Conservation (phyloP, 768 basidiomycete species). For the Nevesoporus exiguus region DNA sequence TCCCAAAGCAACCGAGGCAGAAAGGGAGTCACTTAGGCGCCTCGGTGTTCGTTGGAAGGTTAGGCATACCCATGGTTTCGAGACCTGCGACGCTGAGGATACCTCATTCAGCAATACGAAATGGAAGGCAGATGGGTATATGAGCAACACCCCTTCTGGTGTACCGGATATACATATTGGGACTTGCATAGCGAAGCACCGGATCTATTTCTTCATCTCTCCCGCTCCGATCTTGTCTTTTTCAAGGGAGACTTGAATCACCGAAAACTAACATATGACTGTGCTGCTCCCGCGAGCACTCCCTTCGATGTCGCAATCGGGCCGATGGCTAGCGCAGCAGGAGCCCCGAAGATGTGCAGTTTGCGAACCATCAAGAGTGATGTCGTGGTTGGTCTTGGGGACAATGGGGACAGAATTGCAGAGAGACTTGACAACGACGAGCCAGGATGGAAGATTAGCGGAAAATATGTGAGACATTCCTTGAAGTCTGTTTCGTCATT, state of each 20-base stretch:
- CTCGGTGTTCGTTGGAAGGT: conserved; percentile 92
- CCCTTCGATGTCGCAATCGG: conserved; percentile 91
- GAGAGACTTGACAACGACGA: conserved; percentile 81
- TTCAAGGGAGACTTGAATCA: conserved; percentile 97
- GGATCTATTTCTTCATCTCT: conserved; percentile 89
- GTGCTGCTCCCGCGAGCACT: conserved; percentile 80
- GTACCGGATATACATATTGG: conserved; percentile 95
- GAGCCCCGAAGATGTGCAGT: conserved; percentile 83
- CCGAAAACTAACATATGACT: conserved; percentile 85
- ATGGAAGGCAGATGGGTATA: conserved; percentile 92
- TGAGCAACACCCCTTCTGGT: conserved; percentile 94
- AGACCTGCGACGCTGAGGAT: conserved; percentile 4
- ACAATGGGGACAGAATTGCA: conserved; percentile 63
- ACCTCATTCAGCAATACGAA: conserved; percentile 68
- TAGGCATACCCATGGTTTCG: conserved; percentile 1
- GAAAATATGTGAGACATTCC: conserved; percentile 71
- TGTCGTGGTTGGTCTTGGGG: conserved; percentile 84
- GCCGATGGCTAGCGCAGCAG: conserved; percentile 83
- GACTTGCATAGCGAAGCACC: conserved; percentile 80
- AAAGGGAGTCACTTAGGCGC: conserved; percentile 74
- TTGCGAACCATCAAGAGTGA: conserved; percentile 93
- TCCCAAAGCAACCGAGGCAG: conserved; percentile 73
- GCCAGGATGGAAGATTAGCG: conserved; percentile 95
- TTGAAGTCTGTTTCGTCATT: background rate
- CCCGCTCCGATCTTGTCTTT: conserved; percentile 83